phyloP scores from a whole-genome alignment of 352 stramenopile genomes.

The Lagenidium giganteum region DNA sequence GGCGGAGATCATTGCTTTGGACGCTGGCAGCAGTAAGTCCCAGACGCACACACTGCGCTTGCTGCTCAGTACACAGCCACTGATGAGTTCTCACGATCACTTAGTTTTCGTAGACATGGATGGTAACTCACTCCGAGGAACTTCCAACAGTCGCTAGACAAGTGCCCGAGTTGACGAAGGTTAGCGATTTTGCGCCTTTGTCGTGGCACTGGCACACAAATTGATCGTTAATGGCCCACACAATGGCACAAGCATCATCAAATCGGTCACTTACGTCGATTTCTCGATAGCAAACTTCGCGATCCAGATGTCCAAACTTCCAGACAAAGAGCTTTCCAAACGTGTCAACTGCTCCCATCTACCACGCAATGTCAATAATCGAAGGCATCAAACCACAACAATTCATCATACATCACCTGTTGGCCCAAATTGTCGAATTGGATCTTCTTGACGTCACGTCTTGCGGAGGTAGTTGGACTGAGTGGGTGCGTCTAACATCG shows the following conservation, averaged over 20 bases:
- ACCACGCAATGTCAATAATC: not conserved
- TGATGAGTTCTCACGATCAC: too few relatives aligned
- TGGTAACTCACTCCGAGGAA: conserved; percentile 63
- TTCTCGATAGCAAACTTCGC: conserved; percentile 56
- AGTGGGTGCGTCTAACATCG: conserved; percentile 45
- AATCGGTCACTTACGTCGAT: conserved; percentile 41
- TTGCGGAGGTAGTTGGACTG: conserved; percentile 46
- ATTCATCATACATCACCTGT: conserved; percentile 28
- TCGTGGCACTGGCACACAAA: conserved; percentile 58
- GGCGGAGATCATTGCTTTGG: conserved; percentile 65
- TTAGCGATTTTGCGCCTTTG: conserved; percentile 71
- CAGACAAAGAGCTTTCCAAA: conserved; percentile 67
- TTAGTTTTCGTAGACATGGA: not conserved
- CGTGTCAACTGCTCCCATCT: conserved; percentile 79
- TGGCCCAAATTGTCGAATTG: conserved; percentile 77
- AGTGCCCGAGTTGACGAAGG: conserved; percentile 78
- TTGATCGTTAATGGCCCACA: too few relatives aligned
- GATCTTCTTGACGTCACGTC: conserved; percentile 69
- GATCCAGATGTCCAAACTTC: conserved; percentile 78
- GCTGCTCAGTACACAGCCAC: conserved; percentile 19
- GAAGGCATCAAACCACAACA: not conserved
- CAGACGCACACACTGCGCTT: conserved; percentile 82
- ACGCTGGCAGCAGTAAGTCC: conserved; percentile 71
- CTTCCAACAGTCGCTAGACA: conserved; percentile 67
- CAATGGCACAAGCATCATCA: too few relatives aligned